Base-by-base conservation (phyloP, 495 filamentous ascomycete species). In the Penicillium ucsense region DNA sequence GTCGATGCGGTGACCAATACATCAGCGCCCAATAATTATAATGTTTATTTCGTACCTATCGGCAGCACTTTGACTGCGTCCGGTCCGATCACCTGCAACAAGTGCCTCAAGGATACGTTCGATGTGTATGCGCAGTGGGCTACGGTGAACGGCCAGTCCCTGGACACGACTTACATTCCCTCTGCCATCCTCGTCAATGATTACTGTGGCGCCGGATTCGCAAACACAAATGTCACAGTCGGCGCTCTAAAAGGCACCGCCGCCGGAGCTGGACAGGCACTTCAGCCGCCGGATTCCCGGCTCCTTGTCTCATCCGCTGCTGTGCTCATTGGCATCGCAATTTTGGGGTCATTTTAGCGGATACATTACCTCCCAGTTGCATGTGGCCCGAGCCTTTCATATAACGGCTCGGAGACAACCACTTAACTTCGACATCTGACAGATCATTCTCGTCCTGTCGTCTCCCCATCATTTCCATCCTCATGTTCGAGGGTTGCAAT, bases 11-110 rank as follows among this genome's bases (percentile, higher is more conserved):
- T 88, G 48, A 89, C 83, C 7, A 95, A 95, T 61, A 55, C 57
- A 11, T 73, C 78, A 7, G 83, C 78, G 29, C 70, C 82, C 0
- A 75, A 76, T 29, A 82, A 87, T 60, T 74, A 80, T 34, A 86
- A 89, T 50, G 68, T 90, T 11, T 98, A 96, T 68, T 88, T 82
- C 54, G 68, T 97, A 1, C 85, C 92, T 4, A 72, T 94, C 35
- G 91, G 91, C 30, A 77, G 74, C n/a, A 49, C 65, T 4, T 65
- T 96, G 3, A 81, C 84, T 0, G 72, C 71, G 41, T 43, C 31
- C 4, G 75, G 73, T 12, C 65, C 72, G 11, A 86, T 88, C 1
- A 80, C 79, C 4, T 94, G 88, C 61, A 75, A 74, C 47, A 50
- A 66, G n/a, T 94, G 88, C 56, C 62, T 86, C 29, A 68, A 79